Conservation (phyloP, 169 alveolate species). For the Babesia bigemina region DNA sequence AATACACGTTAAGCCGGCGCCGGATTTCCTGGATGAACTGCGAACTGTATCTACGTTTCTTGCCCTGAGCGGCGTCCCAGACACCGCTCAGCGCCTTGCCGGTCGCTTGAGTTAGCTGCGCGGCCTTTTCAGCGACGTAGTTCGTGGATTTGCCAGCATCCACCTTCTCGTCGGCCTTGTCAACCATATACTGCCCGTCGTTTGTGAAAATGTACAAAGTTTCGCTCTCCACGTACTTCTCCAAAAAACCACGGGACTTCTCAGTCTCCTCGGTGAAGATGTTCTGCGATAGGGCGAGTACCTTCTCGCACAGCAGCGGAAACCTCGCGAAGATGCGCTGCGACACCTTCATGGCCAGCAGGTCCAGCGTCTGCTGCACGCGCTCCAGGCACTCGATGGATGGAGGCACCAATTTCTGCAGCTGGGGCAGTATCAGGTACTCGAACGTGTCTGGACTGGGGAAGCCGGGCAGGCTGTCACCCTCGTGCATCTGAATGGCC, state of each 20-base stretch:
- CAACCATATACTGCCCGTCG: slow-evolving; percentile 88
- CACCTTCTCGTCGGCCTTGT: slow-evolving; percentile 71
- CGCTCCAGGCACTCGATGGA: slow-evolving; percentile 73
- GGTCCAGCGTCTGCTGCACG: slow-evolving; percentile 85
- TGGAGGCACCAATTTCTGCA: slow-evolving; percentile 84
- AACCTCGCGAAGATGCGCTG: slow-evolving; percentile 90
- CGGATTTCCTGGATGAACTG: slow-evolving; percentile 91
- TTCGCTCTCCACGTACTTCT: slow-evolving; percentile 88
- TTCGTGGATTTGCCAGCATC: slow-evolving; percentile 15
- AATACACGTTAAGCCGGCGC: slow-evolving; percentile 93
- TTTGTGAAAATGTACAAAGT: slow-evolving; percentile 92
- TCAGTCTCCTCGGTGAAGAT: slow-evolving; percentile 88
- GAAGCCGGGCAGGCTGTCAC: slow-evolving; percentile 98
- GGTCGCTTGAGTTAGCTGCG: slow-evolving; percentile 70
- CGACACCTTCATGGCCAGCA: slow-evolving; percentile 88
- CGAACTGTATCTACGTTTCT: slow-evolving; percentile 82
- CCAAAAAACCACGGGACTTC: slow-evolving; percentile 84
- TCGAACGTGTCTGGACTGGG: slow-evolving; percentile 97
- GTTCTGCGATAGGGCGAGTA: slow-evolving; percentile 83
- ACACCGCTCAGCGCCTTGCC: slow-evolving; percentile 66
- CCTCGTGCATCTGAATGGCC: slow-evolving; percentile 97
- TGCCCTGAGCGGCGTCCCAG: slow-evolving; percentile 68
- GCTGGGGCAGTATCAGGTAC: slow-evolving; percentile 92
- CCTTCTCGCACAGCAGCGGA: slow-evolving; percentile 90
- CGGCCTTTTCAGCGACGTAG: slow-evolving; percentile 71